These are phyloP conservation scores for Collybia nuda DNA, from an alignment of 768 basidiomycete species.

Conservation along the genomic window DNA sequence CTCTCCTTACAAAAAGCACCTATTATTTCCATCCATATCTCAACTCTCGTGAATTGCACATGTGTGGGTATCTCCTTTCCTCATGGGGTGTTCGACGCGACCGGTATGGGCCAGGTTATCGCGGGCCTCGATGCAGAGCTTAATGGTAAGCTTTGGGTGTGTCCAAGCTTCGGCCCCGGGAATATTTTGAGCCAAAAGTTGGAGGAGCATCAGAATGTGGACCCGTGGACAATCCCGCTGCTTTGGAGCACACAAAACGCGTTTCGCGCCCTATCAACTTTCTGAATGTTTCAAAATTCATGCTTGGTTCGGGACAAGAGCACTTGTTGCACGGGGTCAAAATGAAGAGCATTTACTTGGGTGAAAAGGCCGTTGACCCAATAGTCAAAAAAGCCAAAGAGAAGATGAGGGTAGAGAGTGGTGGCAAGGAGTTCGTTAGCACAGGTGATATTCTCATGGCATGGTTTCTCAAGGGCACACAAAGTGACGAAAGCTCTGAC, in stretches of 20 bases:
- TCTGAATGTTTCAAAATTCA: background rate
- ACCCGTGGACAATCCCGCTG: background rate
- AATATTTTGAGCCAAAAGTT: slow-evolving; percentile 3
- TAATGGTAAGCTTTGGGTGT: background rate
- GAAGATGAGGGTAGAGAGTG: background rate
- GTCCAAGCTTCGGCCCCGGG: background rate
- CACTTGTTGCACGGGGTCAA: background rate
- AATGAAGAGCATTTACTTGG: background rate
- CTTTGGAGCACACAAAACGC: background rate
- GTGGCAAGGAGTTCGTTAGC: background rate
- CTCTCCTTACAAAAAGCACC: background rate
- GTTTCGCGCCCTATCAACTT: background rate
- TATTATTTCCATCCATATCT: slow-evolving; percentile 8
- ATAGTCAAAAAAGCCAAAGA: slow-evolving; percentile 2
- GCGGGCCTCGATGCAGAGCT: slow-evolving; percentile 1
- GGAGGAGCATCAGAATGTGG: background rate
- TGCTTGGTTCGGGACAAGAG: background rate
- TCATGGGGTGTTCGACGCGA: slow-evolving; percentile 4
- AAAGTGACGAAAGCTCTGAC: background rate
- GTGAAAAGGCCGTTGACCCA: background rate
- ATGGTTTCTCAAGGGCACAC: slow-evolving; percentile 4
- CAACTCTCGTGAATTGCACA: slow-evolving; percentile 1
- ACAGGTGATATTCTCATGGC: slow-evolving; percentile 6
- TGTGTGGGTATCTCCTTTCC: slow-evolving; percentile 6
- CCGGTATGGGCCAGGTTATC: slow-evolving; percentile 1